Conservation (phyloP, 2,329 filamentous ascomycete genomes). For the Sphaerostilbella broomeana region DNA sequence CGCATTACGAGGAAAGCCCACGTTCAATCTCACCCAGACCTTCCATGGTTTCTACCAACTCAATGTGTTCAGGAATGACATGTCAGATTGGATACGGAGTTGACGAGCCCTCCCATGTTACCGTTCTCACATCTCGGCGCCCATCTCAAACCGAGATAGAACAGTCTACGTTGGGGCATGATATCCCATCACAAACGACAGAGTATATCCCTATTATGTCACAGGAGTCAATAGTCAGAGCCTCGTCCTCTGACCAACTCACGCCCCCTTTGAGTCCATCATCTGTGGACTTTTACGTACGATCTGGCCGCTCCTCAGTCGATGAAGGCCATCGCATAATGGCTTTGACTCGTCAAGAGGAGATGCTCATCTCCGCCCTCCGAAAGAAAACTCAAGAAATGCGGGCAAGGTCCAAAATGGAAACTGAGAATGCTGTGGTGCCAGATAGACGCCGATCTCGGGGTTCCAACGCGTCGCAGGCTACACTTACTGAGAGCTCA, state of each 20-base stretch:
- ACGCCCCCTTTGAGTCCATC: constrained; percentile 47
- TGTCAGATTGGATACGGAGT: constrained; percentile 28
- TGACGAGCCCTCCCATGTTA: constrained; percentile 35
- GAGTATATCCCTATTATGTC: constrained; percentile 2
- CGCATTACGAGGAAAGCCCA: constrained; percentile 16
- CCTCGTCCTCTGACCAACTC: constrained; percentile 32
- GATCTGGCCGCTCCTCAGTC: constrained; percentile 32
- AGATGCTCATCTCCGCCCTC: constrained; percentile 51
- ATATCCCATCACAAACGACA: constrained; percentile 6
- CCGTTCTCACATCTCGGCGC: constrained; percentile 28
- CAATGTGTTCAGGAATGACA: constrained; percentile 28
- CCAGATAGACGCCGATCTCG: constrained; percentile 8
- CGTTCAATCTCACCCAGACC: constrained; percentile 20
- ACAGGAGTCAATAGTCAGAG: constrained; percentile 19
- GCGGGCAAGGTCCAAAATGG: constrained; percentile 34
- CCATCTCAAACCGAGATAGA: constrained; percentile 18
- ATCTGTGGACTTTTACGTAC: constrained; percentile 44
- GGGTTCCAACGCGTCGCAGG: constrained; percentile 25
- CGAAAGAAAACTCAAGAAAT: constrained; percentile 51
- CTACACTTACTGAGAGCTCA: constrained; percentile 23
- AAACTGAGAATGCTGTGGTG: not conserved
- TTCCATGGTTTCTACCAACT: constrained; percentile 34
- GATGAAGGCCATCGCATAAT: constrained; percentile 40
- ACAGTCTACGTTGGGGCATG: too few species aligned
- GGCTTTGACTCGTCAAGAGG: constrained; percentile 52